phyloP scores from a whole-genome alignment of 148 eudicot species.

The Heliosperma pusillum region DNA sequence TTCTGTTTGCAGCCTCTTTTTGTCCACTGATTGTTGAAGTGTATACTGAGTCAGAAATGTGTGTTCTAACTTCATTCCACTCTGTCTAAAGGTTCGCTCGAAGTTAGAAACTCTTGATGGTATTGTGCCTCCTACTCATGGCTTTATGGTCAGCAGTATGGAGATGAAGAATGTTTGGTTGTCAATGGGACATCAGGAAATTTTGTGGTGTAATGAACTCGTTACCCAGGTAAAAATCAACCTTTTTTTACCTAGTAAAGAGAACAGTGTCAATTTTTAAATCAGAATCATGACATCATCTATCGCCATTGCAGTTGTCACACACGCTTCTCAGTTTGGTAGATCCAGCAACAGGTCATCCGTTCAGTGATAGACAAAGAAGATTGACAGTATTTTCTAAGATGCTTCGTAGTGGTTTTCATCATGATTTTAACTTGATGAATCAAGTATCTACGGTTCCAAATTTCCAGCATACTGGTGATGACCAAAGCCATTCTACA shows the following conservation, averaged over 20 bases:
- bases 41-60: constrained; percentile 10
- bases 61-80: constrained; percentile 18
- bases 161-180: constrained; percentile 93
- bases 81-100: constrained; percentile 65
- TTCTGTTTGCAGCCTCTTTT: constrained; percentile 7
- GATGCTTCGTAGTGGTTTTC: constrained; percentile 87
- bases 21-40: constrained; percentile 12
- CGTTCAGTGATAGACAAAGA: constrained; percentile 50
- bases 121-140: constrained; percentile 87
- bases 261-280: not conserved
- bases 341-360: constrained; percentile 64
- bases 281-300: constrained; percentile 23
- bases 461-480: constrained; percentile 25
- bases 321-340: constrained; percentile 87
- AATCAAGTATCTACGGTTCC: constrained; percentile 36
- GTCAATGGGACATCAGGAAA: constrained; percentile 97
- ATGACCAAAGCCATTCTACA: constrained; percentile 33
- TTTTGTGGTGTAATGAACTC: constrained; percentile 94
- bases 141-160: constrained; percentile 77
- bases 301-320: constrained; percentile 56
- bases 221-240: constrained; percentile 68
- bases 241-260: not conserved
- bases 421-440: constrained; percentile 49
- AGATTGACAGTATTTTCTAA: constrained; percentile 66
- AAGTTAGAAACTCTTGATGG: constrained; percentile 85